Conservation (phyloP, 129 eudicot species). For the Centella asiatica region DNA sequence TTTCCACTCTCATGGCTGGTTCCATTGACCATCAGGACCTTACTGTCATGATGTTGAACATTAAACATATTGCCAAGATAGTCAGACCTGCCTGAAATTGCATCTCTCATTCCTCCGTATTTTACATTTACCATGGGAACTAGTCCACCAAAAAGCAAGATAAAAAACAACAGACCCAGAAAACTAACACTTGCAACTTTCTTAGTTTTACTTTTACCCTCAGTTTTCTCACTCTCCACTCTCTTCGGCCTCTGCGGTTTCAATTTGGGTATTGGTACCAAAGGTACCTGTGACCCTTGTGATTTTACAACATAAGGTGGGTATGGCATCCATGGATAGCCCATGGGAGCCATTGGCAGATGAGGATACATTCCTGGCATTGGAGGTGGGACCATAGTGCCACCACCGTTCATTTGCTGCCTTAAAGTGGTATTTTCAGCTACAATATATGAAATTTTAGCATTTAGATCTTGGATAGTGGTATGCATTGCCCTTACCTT, state of each 20-base stretch:
- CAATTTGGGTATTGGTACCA: slow-evolving; percentile 81
- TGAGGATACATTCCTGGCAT: slow-evolving; percentile 57
- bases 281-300: slow-evolving; percentile 81
- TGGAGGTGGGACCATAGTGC: slow-evolving; percentile 26
- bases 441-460: slow-evolving; percentile 45
- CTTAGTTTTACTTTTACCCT: slow-evolving; percentile 44
- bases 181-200: slow-evolving; percentile 89
- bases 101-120: slow-evolving; percentile 40
- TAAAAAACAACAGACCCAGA: slow-evolving; percentile 71
- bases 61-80: slow-evolving; percentile 24
- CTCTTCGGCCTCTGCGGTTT: slow-evolving; percentile 59
- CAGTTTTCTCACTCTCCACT: slow-evolving; percentile 50
- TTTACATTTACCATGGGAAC: slow-evolving; percentile 65
- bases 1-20: slow-evolving; percentile 29
- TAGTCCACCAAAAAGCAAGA: slow-evolving; percentile 75
- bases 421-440: slow-evolving; percentile 71
- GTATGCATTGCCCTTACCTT: slow-evolving; percentile 77
- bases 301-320: slow-evolving; percentile 64
- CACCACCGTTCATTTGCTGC: slow-evolving; percentile 55
- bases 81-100: slow-evolving; percentile 19
- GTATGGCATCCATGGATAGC: slow-evolving; percentile 80
- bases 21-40: slow-evolving; percentile 49
- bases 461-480: slow-evolving; percentile 75
- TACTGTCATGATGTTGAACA: slow-evolving; percentile 35
- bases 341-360: slow-evolving; percentile 58